Conservation (phyloP, 768 basidiomycete genomes). For the Rubroboletus pulcherrimus region DNA sequence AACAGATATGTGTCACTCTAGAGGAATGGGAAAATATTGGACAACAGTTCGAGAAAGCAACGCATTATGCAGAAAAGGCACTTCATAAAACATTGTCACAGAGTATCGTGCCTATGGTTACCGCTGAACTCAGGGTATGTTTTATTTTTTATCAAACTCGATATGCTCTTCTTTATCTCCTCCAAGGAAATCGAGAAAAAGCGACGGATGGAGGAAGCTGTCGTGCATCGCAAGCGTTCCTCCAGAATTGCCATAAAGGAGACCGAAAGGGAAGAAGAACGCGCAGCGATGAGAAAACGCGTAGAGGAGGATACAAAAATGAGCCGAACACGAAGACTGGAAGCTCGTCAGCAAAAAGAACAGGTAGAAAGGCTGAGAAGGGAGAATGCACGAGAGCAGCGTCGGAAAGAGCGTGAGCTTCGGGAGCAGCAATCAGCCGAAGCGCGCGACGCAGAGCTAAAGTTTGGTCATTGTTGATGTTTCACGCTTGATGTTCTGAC, state of each 20-base stretch:
- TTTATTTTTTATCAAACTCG: neutral
- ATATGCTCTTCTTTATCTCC: conserved; percentile 3
- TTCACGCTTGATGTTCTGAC: conserved; percentile 15
- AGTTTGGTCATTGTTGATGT: conserved; percentile 9
- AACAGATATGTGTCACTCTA: conserved; percentile 76
- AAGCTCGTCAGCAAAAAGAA: conserved; percentile 54
- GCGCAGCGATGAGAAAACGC: conserved; percentile 52
- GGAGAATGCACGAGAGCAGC: conserved; percentile 58
- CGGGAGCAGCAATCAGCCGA: conserved; percentile 22
- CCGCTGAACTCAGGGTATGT: conserved; percentile 58
- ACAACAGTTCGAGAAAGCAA: conserved; percentile 69
- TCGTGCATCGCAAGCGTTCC: conserved; percentile 85
- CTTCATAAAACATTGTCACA: conserved; percentile 66
- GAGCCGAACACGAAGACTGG: conserved; percentile 56
- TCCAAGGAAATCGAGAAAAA: conserved; percentile 60
- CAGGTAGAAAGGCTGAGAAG: conserved; percentile 50
- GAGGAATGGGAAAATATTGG: conserved; percentile 83
- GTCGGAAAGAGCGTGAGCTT: conserved; percentile 35
- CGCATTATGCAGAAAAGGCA: conserved; percentile 77
- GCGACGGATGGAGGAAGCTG: conserved; percentile 64
- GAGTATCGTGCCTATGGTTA: conserved; percentile 67
- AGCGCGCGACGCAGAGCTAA: conserved; percentile 4
- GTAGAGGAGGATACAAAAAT: conserved; percentile 67
- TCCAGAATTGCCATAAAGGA: conserved; percentile 84
- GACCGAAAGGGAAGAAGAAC: conserved; percentile 71